Percentiles rank a stretch among this genome's conserved stretches.
Evolutionary conservation across 139 green algal species (phyloP).

Genomic region (Diplosphaera chodatii): DNA sequence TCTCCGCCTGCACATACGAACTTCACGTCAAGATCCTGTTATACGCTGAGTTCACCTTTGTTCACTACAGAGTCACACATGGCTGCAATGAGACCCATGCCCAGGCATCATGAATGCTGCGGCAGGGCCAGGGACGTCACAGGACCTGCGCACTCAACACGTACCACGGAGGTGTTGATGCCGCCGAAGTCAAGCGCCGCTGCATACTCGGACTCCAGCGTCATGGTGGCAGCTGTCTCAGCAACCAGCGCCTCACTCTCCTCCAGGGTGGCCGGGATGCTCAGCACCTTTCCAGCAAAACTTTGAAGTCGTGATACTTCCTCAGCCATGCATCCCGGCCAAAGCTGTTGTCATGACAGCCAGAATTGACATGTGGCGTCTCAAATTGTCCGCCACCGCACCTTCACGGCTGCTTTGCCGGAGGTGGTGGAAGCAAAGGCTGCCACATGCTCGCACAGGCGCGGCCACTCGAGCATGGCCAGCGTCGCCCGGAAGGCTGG

Average conservation of each 20-base stretch:
- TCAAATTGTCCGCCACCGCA: too few species aligned
- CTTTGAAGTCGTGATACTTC: too few species aligned
- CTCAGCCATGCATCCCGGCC: too few species aligned
- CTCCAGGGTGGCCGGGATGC: not conserved
- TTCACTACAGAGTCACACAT: too few species aligned
- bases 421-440: conserved; percentile 58
- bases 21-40: too few species aligned
- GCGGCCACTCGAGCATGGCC: conserved; percentile 58
- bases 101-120: too few species aligned
- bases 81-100: too few species aligned
- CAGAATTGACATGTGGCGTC: too few species aligned
- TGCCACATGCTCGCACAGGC: conserved; percentile 57
- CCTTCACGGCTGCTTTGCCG: conserved; percentile 31
- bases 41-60: too few species aligned
- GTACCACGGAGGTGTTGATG: conserved; percentile 41
- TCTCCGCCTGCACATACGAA: conserved; percentile 26
- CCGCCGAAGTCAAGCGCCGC: conserved; percentile 70
- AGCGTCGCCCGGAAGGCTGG: conserved; percentile 50
- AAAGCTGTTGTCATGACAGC: too few species aligned
- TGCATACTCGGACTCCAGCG: conserved; percentile 47
- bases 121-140: too few species aligned
- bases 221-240: conserved; percentile 53
- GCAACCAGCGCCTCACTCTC: conserved; percentile 32
- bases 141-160: too few species aligned
- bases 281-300: not conserved